These are phyloP conservation scores for Candida saitoana DNA, from an alignment of 805 yeast genomes.

Conservation along the genomic window DNA sequence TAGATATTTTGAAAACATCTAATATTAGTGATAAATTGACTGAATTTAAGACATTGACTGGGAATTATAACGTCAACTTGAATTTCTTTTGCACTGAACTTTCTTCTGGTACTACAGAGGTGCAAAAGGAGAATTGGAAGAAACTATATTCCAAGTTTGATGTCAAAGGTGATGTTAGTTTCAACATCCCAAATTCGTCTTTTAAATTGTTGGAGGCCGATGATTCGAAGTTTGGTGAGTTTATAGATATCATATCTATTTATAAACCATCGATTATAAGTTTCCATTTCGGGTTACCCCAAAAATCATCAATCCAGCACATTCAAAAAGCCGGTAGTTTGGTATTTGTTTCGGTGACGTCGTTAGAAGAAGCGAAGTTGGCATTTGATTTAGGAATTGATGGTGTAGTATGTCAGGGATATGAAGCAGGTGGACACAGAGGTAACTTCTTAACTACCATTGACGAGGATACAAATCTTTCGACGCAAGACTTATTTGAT, in stretches of 20 bases:
- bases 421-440: slow-evolving; percentile 65
- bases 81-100: slow-evolving; percentile 45
- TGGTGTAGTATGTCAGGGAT: slow-evolving; percentile 53
- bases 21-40: slow-evolving; percentile 11
- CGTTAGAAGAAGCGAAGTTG: slow-evolving; percentile 36
- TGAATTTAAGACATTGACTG: slow-evolving; percentile 14
- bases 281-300: slow-evolving; percentile 53
- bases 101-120: slow-evolving; percentile 16
- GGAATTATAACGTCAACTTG: slow-evolving; percentile 30
- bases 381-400: slow-evolving; percentile 34
- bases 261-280: slow-evolving; percentile 43
- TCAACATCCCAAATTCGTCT: slow-evolving; percentile 22
- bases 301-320: slow-evolving; percentile 21
- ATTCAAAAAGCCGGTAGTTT: slow-evolving; percentile 36
- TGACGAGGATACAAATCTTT: slow-evolving; percentile 28
- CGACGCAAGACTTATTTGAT: slow-evolving; percentile 29
- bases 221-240: slow-evolving; percentile 12
- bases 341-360: slow-evolving; percentile 47
- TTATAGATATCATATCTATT: slow-evolving; percentile 14
- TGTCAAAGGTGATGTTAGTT: not conserved
- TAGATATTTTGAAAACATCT: slow-evolving; percentile 22
- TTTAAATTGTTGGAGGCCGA: slow-evolving; percentile 26
- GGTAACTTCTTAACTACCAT: slow-evolving; percentile 39
- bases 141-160: slow-evolving; percentile 11
- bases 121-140: slow-evolving; percentile 22